These are phyloP conservation scores for Pseudocercospora pini-densiflorae DNA, from an alignment of 2,329 filamentous ascomycete species.

Conservation along the genomic window DNA sequence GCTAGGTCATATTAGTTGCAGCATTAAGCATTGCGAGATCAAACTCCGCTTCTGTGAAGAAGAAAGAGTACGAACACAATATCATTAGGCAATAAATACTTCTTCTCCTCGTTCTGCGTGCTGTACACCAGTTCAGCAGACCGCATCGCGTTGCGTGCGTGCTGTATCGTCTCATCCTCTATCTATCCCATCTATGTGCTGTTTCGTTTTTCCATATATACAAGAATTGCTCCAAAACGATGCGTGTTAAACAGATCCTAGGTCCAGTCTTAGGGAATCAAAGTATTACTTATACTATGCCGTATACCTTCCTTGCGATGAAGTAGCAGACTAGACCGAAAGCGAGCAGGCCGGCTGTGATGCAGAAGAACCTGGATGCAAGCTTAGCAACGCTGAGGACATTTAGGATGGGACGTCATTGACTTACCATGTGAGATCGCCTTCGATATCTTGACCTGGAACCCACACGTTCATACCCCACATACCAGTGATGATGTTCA, in stretches of 20 bases:
- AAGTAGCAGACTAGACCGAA: slow-evolving; percentile 82
- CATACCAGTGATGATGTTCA: slow-evolving; percentile 98
- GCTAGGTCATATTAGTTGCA: too few species aligned
- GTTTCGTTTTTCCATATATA: neutral
- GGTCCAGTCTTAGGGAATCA: neutral
- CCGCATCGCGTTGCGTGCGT: neutral
- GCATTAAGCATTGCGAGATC: too few species aligned
- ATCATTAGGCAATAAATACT: neutral
- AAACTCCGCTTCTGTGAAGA: too few species aligned
- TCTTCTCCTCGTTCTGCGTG: neutral
- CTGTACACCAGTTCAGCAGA: neutral
- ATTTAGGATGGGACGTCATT: slow-evolving; percentile 58
- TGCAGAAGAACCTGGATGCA: slow-evolving; percentile 50
- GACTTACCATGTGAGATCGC: slow-evolving; percentile 69
- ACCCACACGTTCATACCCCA: slow-evolving; percentile 95
- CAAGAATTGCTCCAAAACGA: neutral
- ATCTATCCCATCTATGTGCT: neutral
- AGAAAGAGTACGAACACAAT: neutral
- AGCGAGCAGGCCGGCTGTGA: slow-evolving; percentile 73
- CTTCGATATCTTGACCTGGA: slow-evolving; percentile 73
- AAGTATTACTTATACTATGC: slow-evolving; percentile 63
- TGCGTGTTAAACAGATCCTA: neutral
- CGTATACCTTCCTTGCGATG: slow-evolving; percentile 82
- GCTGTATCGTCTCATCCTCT: neutral
- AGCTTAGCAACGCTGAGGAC: slow-evolving; percentile 46